These are phyloP conservation scores for Eragrostis nindensis DNA, from an alignment of 176 grass and related monocot species.

Conservation along the genomic window DNA sequence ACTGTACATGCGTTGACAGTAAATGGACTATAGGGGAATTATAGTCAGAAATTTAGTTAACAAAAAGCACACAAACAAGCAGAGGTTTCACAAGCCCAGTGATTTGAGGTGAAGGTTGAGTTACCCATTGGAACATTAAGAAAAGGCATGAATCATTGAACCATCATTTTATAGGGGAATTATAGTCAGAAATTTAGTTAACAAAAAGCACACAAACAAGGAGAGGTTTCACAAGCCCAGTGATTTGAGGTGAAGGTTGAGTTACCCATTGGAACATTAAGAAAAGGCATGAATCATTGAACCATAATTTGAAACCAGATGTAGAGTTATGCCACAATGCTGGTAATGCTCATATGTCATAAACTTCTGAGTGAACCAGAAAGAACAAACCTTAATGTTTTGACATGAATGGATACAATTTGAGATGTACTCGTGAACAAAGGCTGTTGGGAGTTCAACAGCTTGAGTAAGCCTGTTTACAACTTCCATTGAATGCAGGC, in stretches of 20 bases:
- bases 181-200: no score
- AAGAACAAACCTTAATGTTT: constrained; percentile 87
- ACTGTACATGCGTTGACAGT: background rate
- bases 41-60: constrained; percentile 13
- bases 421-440: constrained; percentile 97
- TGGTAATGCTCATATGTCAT: background rate
- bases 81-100: constrained; percentile 14
- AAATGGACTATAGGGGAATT: background rate
- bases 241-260: constrained; percentile 5
- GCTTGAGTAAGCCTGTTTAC: constrained; percentile 98
- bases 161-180: constrained; percentile 6
- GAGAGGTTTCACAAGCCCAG: background rate
- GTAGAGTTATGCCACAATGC: background rate
- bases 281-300: background rate
- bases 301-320: constrained; percentile 18
- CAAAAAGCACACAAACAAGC: constrained; percentile 8
- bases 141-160: background rate
- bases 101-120: constrained; percentile 4
- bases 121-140: background rate
- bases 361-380: background rate
- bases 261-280: background rate
- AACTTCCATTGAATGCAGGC: constrained; percentile 99
- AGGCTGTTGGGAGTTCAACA: constrained; percentile 90
- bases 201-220: no score
- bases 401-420: constrained; percentile 98